phyloP scores from a whole-genome alignment of 306 rosid species.

The Herpetospermum pedunculosum region DNA sequence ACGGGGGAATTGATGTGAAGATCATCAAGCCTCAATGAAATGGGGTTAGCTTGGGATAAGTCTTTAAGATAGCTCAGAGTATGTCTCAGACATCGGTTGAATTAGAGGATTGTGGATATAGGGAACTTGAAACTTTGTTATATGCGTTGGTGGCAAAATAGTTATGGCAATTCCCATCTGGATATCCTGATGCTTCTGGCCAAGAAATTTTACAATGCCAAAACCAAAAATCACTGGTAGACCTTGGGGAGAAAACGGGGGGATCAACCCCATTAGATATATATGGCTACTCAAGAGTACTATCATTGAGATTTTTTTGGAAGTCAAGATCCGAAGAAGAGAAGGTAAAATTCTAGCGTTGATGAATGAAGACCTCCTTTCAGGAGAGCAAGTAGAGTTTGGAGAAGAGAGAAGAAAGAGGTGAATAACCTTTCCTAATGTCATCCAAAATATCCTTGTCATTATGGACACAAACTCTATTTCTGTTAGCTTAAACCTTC shows the following conservation, averaged over 20 bases:
- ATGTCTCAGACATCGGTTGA: background rate
- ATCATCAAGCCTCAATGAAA: background rate
- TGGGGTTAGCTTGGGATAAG: background rate
- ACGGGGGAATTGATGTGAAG: too few relatives aligned
- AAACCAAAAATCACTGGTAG: background rate
- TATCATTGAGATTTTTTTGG: background rate
- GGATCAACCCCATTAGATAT: background rate
- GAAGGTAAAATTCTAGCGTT: background rate
- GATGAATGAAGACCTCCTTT: background rate
- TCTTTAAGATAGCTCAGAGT: background rate
- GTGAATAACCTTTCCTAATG: background rate
- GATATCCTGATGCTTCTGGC: background rate
- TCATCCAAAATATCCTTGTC: background rate
- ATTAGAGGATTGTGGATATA: background rate
- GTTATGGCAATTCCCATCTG: background rate
- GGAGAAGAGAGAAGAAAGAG: background rate
- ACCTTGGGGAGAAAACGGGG: background rate
- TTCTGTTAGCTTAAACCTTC: background rate
- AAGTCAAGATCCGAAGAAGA: background rate
- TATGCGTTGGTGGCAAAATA: background rate
- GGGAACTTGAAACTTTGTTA: background rate
- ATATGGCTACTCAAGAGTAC: background rate
- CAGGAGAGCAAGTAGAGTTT: background rate
- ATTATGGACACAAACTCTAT: background rate
- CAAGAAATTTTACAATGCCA: background rate